Evolutionary conservation across 345 rosid species (phyloP), one percentile per base, ranked within the genome.

Genomic region (Eucalyptus sp.): DNA sequence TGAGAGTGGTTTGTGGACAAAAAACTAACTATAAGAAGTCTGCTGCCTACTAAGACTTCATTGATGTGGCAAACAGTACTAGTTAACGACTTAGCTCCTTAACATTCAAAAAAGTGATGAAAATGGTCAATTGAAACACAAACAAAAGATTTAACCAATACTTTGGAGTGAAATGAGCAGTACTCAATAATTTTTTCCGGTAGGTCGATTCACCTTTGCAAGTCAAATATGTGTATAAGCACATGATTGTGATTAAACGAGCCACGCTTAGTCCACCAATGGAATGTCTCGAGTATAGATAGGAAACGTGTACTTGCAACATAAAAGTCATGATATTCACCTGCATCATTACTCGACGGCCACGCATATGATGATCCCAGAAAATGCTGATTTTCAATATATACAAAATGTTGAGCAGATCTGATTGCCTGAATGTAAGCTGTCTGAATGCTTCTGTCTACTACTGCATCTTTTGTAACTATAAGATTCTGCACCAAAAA

Each of bases 361-460:
- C 99, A 98, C 15, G 94, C 99, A 94, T 96, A 98, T 15, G 99
- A 98, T 86, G 99, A 98, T 90, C 99, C 99, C 49, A 98, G 92
- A 90, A 98, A 98, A 92, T 95, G 97, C 94, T 98, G 99, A 91
- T 98, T 98, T 94, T 98, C 99, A 50, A 98, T 97, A 87, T 98
- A 98, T 93, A 98, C 94, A 93, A 91, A 97, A 95, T 95, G 97
- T 93, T 98, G 96, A 50, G 99, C 99, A 89, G 98, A 98, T 96
- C 99, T 93, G 91, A 98, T 98, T 90, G 99, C 96, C 92, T 97
- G 99, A 90, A 98, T 92, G 91, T 98, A 98, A 58, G 99, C 99
- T 76, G 93, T 91, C 90, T 98, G 99, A 92, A 98, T 98, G 94
- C 99, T 98, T 94, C 92, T 97, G 87, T 98, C 99, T 90, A 98